Evolutionary conservation across 1,284 basidiomycete genomes (phyloP).

Genomic region (Takashimella tepidaria): DNA sequence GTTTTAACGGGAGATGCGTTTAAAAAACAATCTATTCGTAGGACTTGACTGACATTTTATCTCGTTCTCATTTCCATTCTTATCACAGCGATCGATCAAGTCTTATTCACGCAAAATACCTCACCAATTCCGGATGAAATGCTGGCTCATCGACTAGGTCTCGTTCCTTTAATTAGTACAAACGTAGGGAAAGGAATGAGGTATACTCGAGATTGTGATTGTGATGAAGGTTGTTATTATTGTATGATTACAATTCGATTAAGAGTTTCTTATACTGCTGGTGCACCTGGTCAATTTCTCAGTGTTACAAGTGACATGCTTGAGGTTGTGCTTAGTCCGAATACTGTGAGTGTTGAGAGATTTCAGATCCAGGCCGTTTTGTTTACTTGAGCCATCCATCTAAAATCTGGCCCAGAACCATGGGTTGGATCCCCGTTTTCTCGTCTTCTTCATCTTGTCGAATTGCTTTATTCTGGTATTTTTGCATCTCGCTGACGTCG

Average conservation of each 20-base stretch:
- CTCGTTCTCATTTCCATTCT: too few relatives aligned
- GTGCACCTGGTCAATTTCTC: slow-evolving; percentile 28
- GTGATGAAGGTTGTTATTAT: slow-evolving; percentile 49
- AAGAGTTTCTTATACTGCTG: slow-evolving; percentile 33
- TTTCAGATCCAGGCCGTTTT: not conserved
- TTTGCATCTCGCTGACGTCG: too few relatives aligned
- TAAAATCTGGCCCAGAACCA: too few relatives aligned
- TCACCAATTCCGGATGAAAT: slow-evolving; percentile 96
- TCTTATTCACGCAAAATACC: slow-evolving; percentile 87
- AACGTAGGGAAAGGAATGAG: slow-evolving; percentile 80
- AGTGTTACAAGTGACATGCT: slow-evolving; percentile 46
- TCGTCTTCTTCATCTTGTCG: too few relatives aligned
- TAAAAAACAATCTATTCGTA: too few relatives aligned
- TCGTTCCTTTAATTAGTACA: slow-evolving; percentile 83
- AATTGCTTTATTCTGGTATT: too few relatives aligned
- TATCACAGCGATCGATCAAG: slow-evolving; percentile 83
- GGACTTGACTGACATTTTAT: too few relatives aligned
- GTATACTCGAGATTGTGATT: slow-evolving; percentile 51
- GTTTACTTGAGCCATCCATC: not conserved
- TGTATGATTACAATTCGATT: slow-evolving; percentile 46
- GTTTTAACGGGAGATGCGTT: too few relatives aligned
- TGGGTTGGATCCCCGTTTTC: too few relatives aligned
- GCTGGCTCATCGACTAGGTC: slow-evolving; percentile 90
- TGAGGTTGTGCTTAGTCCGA: slow-evolving; percentile 38
- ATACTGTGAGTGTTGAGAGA: slow-evolving; percentile 21